Evolutionary conservation across 768 basidiomycete species (phyloP).

Genomic region (Psilocybe sp.): DNA sequence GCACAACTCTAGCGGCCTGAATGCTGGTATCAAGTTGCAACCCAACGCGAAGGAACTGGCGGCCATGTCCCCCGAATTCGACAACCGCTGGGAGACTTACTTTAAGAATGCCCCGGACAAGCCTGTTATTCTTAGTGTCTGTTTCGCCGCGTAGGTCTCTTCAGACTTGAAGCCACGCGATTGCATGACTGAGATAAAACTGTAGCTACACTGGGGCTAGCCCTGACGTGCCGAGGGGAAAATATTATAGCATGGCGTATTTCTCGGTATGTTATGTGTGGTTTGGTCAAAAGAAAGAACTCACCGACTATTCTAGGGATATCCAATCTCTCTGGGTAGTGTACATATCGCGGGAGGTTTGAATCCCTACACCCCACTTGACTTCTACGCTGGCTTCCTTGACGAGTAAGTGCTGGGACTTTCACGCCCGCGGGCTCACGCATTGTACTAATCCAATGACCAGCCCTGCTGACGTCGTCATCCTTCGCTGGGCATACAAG

Average conservation of each 20-base stretch:
- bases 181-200: no score
- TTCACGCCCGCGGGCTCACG: not conserved
- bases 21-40: conserved; percentile 56
- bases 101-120: conserved; percentile 56
- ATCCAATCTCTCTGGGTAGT: conserved; percentile 45
- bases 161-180: no score
- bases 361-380: conserved; percentile 36
- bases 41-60: conserved; percentile 48
- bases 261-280: conserved; percentile 13
- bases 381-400: conserved; percentile 46
- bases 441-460: not conserved
- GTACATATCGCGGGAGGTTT: conserved; percentile 45
- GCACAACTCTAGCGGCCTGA: conserved; percentile 40
- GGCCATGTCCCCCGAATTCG: conserved; percentile 48
- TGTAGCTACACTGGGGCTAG: conserved; percentile 18
- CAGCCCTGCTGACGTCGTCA: conserved; percentile 41
- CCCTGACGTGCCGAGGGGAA: conserved; percentile 13
- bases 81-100: conserved; percentile 47
- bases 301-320: conserved; percentile 23
- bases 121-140: conserved; percentile 43
- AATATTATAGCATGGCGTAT: conserved; percentile 18
- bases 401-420: conserved; percentile 30
- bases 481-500: conserved; percentile 54
- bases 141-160: conserved; percentile 34
- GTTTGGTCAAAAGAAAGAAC: not conserved